These are phyloP conservation scores for Decorospora gaudefroyi DNA, from an alignment of 2,329 filamentous ascomycete species.

Conservation along the genomic window DNA sequence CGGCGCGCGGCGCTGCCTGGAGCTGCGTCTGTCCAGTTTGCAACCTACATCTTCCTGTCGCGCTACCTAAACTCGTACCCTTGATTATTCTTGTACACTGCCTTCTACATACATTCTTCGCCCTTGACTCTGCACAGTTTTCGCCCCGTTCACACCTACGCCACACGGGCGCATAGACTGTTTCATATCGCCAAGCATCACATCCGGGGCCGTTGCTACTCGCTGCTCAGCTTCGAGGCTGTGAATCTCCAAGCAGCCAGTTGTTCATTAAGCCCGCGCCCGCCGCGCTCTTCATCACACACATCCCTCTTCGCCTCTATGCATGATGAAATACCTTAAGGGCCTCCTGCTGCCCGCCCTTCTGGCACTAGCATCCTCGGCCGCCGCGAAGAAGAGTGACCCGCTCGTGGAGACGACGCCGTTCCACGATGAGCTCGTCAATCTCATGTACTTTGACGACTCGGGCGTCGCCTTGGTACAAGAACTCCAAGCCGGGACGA, in stretches of 20 bases:
- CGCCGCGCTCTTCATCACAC: conserved; percentile 20
- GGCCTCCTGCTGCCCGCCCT: conserved; percentile 56
- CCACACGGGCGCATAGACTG: conserved; percentile 33
- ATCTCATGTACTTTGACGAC: conserved; percentile 88
- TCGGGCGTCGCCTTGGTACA: conserved; percentile 80
- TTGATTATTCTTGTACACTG: neutral
- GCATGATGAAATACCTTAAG: conserved; percentile 48
- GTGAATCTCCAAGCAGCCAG: conserved; percentile 40
- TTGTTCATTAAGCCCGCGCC: conserved; percentile 36
- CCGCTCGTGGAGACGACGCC: conserved; percentile 68
- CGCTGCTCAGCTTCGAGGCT: conserved; percentile 39
- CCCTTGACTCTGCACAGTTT: neutral
- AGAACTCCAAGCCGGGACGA: conserved; percentile 64
- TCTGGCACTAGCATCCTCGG: conserved; percentile 50
- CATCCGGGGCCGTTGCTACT: conserved; percentile 30
- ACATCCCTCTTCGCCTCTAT: conserved; percentile 33
- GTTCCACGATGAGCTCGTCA: conserved; percentile 68
- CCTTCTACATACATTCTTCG: neutral
- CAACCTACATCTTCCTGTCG: conserved; percentile 3
- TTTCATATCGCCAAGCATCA: conserved; percentile 41
- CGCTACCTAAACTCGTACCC: conserved; percentile 2
- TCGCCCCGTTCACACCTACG: neutral
- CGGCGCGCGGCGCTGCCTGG: conserved; percentile 13
- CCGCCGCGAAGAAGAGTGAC: conserved; percentile 56
- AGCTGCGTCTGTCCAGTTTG: conserved; percentile 15